Evolutionary conservation across 2,329 filamentous ascomycete genomes (phyloP).

Genomic region (Exophiala oligosperma): DNA sequence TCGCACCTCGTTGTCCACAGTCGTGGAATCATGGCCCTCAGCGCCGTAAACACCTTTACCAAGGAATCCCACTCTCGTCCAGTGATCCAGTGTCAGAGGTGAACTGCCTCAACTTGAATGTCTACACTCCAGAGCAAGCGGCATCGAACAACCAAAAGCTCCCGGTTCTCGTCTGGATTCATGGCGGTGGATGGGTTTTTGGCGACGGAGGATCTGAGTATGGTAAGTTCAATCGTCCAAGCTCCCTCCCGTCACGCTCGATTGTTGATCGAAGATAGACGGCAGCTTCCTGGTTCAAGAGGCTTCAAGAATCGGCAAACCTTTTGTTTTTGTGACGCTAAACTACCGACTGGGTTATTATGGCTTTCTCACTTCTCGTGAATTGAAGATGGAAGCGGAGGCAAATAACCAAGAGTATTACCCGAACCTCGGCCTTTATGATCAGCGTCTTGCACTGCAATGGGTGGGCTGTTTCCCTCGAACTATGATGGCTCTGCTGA

Average conservation of each 20-base stretch:
- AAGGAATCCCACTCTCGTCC: background rate
- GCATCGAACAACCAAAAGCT: conserved; percentile 12
- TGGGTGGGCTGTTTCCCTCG: conserved; percentile 28
- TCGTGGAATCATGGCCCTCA: background rate
- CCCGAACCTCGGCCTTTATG: conserved; percentile 37
- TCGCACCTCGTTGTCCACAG: conserved; percentile 4
- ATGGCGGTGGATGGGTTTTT: conserved; percentile 35
- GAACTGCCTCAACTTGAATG: conserved; percentile 45
- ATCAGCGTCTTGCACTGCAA: conserved; percentile 38
- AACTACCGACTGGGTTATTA: conserved; percentile 49
- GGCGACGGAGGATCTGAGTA: conserved; percentile 8
- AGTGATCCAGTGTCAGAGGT: conserved; percentile 44
- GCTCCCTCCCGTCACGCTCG: no score
- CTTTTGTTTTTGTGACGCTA: conserved; percentile 44
- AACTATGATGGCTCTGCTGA: background rate
- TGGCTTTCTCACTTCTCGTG: conserved; percentile 33
- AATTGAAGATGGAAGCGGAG: conserved; percentile 33
- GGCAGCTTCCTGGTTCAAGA: conserved; percentile 35
- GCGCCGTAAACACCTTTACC: conserved; percentile 1
- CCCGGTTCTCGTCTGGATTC: conserved; percentile 50
- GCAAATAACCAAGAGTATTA: conserved; percentile 29
- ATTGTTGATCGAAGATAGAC: background rate
- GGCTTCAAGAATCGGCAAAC: conserved; percentile 36
- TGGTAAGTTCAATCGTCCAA: background rate
- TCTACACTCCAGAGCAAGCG: conserved; percentile 33